Conservation (phyloP, 164 flowering plant species). For the Piper longum region DNA sequence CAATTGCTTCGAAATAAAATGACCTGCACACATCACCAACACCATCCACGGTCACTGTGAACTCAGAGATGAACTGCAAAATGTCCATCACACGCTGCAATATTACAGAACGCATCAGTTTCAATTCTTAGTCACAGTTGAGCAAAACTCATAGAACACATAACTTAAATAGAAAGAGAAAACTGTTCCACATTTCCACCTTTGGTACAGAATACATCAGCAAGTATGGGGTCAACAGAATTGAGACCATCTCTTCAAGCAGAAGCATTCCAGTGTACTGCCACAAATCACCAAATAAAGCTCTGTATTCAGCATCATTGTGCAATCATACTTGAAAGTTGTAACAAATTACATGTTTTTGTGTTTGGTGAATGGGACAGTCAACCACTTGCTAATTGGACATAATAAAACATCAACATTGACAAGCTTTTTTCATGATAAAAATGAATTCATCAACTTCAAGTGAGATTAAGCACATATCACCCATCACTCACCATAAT, state of each 20-base stretch:
- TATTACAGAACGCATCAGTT: neutral
- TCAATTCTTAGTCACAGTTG: neutral
- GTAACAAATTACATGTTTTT: neutral
- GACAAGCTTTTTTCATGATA: too few relatives aligned
- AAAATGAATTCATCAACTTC: too few relatives aligned
- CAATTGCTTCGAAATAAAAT: neutral
- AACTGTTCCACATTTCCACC: slow-evolving; percentile 22
- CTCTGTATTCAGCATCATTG: too few relatives aligned
- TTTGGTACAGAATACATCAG: slow-evolving; percentile 78
- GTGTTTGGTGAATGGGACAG: neutral
- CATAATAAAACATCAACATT: too few relatives aligned
- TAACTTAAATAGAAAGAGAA: neutral
- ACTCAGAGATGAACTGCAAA: slow-evolving; percentile 78
- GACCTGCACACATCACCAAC: slow-evolving; percentile 99
- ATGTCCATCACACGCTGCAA: slow-evolving; percentile 90
- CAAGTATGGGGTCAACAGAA: slow-evolving; percentile 80
- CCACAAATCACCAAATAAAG: neutral
- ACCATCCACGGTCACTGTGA: slow-evolving; percentile 77
- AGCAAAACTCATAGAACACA: neutral
- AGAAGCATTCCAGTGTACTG: slow-evolving; percentile 97
- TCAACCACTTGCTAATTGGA: too few relatives aligned
- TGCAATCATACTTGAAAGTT: too few relatives aligned
- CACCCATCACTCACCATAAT: too few relatives aligned
- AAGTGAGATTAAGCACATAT: too few relatives aligned
- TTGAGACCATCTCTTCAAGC: slow-evolving; percentile 97